phyloP scores from a whole-genome alignment of 345 rosid species.

The Eucalyptus erythrocorys region DNA sequence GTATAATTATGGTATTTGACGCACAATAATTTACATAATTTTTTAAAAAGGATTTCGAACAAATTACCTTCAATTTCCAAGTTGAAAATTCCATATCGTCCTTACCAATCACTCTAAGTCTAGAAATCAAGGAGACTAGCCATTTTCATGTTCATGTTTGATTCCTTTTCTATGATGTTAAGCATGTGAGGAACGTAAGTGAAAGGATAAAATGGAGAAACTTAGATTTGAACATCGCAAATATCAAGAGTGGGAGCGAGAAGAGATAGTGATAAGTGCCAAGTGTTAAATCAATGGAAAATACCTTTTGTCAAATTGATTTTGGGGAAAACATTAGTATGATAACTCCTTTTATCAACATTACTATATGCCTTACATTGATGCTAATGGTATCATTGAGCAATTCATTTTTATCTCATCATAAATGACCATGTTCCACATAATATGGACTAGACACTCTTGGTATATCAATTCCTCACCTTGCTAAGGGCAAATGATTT shows the following conservation, averaged over 20 bases:
- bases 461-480: background rate
- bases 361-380: background rate
- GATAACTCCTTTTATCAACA: background rate
- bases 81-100: background rate
- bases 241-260: background rate
- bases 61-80: background rate
- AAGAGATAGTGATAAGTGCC: background rate
- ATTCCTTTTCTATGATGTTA: background rate
- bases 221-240: background rate
- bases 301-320: background rate
- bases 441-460: background rate
- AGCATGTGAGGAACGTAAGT: background rate
- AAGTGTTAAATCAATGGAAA: background rate
- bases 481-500: background rate
- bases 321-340: background rate
- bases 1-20: background rate
- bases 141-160: background rate
- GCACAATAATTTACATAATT: background rate
- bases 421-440: background rate
- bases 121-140: background rate
- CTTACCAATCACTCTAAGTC: background rate
- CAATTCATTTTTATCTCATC: background rate
- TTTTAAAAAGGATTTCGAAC: background rate
- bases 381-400: background rate
- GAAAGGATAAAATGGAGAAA: background rate